Evolutionary conservation across 2,329 filamentous ascomycete species (phyloP), one percentile per base, ranked within the genome.

Genomic region (Colletotrichum viniferum): DNA sequence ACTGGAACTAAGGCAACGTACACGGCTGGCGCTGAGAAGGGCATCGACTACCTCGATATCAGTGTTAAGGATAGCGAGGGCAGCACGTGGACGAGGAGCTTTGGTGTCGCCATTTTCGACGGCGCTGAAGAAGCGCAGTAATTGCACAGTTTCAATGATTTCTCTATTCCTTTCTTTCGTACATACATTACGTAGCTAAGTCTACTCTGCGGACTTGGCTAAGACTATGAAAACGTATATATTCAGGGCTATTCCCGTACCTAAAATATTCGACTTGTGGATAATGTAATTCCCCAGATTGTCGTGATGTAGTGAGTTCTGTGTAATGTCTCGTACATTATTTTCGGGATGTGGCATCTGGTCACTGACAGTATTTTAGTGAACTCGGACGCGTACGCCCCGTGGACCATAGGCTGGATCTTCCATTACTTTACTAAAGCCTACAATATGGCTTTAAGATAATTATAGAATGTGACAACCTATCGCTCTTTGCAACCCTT

Each of bases 81-180:
- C 18, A 78, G 78, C 21, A 77, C 65, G 18, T 79, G 77, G 77
- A 75, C 70, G 24, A 74, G 78, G 52, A 77, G 26, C 5, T 71
- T 79, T 34, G 78, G 78, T n/a, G 74, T 79, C 16, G 76, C 75
- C 30, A 69, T 77, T 24, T 77, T 77, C n/a, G 72, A 66, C 1
- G 73, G 60, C 16, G 70, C 64, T 4, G 62, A 75, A 30, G 62
- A 68, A 13, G 62, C 36, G 3, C 43, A 52, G 36, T 73, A 14
- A 62, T 16, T 14, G 30, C n/a, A 13, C 21, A 24, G 21, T 62
- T 12, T 62, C 9, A 24, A 58, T 28, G 4, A 14, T 0, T 58
- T 28, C 38, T n/a, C 1, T 5, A 12, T 28, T 18, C 0, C 24
- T 28, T 58, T 13, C 0, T 2, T 58, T 7, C 0, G 21, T 2